A percentile compares a stretch with the other conserved stretches of the same genome.
Evolutionary conservation across 2,329 filamentous ascomycete species (phyloP).

Genomic region (Fusarium staphyleae): DNA sequence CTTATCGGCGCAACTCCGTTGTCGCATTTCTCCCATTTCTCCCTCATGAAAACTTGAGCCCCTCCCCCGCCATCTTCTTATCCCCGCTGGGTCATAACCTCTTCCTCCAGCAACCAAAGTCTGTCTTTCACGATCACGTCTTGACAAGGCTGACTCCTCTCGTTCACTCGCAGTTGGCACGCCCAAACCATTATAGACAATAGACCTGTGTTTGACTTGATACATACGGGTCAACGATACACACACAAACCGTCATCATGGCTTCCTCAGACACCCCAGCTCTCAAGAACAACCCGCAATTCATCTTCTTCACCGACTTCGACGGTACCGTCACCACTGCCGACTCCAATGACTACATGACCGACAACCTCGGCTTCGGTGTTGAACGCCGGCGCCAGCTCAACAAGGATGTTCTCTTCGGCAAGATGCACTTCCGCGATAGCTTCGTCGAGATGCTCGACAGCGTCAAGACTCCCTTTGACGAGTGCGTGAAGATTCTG

Average conservation of each 20-base stretch:
- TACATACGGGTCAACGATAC: neutral
- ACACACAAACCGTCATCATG: conserved; percentile 45
- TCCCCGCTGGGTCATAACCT: conserved; percentile 20
- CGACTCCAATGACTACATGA: conserved; percentile 75
- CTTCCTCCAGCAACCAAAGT: conserved; percentile 15
- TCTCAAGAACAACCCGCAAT: conserved; percentile 75
- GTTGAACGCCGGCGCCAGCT: conserved; percentile 70
- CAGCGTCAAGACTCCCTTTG: conserved; percentile 79
- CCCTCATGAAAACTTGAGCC: conserved; percentile 36
- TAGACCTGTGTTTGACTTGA: neutral
- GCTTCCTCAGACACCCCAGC: conserved; percentile 61
- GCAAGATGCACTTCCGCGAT: conserved; percentile 78
- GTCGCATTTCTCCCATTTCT: conserved; percentile 11
- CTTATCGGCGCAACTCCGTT: conserved; percentile 22
- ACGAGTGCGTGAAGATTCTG: conserved; percentile 80
- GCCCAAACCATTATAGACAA: neutral
- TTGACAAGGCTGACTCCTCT: neutral
- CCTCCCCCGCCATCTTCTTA: conserved; percentile 39
- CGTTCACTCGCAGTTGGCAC: neutral
- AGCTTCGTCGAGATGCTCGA: conserved; percentile 93
- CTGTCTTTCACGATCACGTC: conserved; percentile 6
- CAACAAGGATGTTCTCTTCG: conserved; percentile 79
- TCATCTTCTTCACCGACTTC: conserved; percentile 99
- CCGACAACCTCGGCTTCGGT: conserved; percentile 91
- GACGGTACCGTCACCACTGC: conserved; percentile 90